Percentiles rank a stretch among this genome's conserved stretches.
Evolutionary conservation across 345 rosid genomes (phyloP).

Genomic region (Noccaea bulbosa): DNA sequence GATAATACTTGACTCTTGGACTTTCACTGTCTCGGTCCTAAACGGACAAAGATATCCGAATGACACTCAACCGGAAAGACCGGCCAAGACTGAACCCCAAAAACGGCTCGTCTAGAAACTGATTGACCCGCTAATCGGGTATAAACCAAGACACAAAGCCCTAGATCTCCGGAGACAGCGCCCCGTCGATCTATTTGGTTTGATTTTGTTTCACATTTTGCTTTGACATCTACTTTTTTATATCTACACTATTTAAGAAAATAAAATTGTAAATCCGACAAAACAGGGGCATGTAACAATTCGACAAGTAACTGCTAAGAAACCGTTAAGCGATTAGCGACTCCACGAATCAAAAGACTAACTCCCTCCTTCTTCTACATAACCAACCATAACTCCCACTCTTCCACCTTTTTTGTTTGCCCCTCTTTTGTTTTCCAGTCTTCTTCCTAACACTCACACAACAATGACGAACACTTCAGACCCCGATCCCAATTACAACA

Average conservation of each 20-base stretch:
- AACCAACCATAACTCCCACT: constrained; percentile 43
- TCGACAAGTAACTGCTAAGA: constrained; percentile 34
- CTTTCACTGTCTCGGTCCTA: no score
- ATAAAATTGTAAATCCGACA: constrained; percentile 1
- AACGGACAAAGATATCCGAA: no score
- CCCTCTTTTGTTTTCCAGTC: not conserved
- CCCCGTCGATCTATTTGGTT: no score
- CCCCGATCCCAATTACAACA: constrained; percentile 34
- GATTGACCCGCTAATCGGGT: no score
- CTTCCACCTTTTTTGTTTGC: constrained; percentile 21
- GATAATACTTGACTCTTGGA: no score
- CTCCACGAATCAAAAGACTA: constrained; percentile 18
- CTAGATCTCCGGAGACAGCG: no score
- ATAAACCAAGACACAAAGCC: no score
- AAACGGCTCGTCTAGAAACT: no score
- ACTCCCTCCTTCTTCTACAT: constrained; percentile 36
- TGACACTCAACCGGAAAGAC: no score
- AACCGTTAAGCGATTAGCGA: constrained; percentile 25
- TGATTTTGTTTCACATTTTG: no score
- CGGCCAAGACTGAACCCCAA: no score
- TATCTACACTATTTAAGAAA: not conserved
- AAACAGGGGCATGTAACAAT: constrained; percentile 13
- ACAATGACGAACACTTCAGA: constrained; percentile 34
- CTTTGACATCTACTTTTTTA: no score
- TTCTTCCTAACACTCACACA: not conserved